Base-by-base conservation (phyloP, 169 alveolate genomes). In the Theileria equi region DNA sequence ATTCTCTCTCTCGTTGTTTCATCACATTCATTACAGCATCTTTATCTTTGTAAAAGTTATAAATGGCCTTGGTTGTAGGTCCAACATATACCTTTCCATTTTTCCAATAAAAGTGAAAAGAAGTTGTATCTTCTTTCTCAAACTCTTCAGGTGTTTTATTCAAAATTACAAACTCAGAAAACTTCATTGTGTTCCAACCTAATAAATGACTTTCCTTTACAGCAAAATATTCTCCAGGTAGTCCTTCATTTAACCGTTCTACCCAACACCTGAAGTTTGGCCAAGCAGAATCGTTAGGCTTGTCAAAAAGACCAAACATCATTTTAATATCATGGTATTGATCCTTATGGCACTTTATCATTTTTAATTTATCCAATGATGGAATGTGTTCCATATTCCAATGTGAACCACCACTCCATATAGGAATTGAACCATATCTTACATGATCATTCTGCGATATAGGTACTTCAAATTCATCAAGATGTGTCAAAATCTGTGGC, bases 381-480 rank as follows among this genome's bases (percentile, higher is more conserved):
- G 82, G 79, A 28, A 84, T 68, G 29, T 64, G n/a, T 47, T 76
- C 79, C 89, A 67, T 52, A 43, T 80, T 84, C 94, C 94, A 89
- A 63, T 80, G 70, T 6, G 92, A 71, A 11, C 94, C 94, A 1
- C 94, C 94, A 55, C 94, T 89, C 88, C 92, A 88, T 19, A 89
- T 89, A 21, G 94, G 94, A 38, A 81, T 79, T 44, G 80, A 65
- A 17, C 91, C 90, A 47, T 80, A 63, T 45, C 71, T 78, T 53
- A 88, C 52, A 45, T 80, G 80, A 13, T 77, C 90, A 45, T 82
- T 83, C 79, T 89, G 94, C 25, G 93, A 81, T 28, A 84, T 76
- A 29, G 83, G 66, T 29, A 70, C 62, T 38, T 87, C 80, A 50
- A 55, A 45, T 52, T 88, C 93, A 17, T 73, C 82, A 31, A 90